These are phyloP conservation scores for Odonthalia washingtoniensis DNA, from an alignment of 31 red algal species.

Conservation along the genomic window DNA sequence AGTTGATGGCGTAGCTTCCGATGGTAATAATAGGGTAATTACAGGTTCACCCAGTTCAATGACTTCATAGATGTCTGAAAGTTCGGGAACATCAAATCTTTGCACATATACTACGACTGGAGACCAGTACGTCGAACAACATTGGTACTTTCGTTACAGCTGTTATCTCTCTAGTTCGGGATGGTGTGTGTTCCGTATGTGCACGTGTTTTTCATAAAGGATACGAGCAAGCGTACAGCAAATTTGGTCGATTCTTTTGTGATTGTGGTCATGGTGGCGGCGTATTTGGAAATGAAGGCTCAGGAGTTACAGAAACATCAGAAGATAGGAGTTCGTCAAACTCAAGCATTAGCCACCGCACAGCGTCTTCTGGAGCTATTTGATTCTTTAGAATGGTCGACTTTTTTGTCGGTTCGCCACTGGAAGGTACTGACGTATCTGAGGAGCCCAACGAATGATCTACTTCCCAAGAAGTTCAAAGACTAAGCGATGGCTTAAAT, in stretches of 20 bases:
- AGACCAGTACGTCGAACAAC: slow-evolving; percentile 87
- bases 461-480: slow-evolving; percentile 12
- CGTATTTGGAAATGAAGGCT: not conserved
- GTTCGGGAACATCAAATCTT: no score
- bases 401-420: not conserved
- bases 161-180: slow-evolving; percentile 75
- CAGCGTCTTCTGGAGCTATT: slow-evolving; percentile 69
- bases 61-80: no score
- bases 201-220: slow-evolving; percentile 86
- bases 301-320: slow-evolving; percentile 43
- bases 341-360: slow-evolving; percentile 34
- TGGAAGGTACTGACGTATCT: not conserved
- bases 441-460: not conserved
- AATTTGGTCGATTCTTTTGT: slow-evolving; percentile 94
- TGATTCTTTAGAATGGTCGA: slow-evolving; percentile 33
- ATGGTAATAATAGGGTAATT: no score
- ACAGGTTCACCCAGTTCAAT: no score
- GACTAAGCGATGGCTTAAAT: no score
- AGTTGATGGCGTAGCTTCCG: no score
- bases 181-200: slow-evolving; percentile 93
- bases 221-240: slow-evolving; percentile 84
- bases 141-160: slow-evolving; percentile 95
- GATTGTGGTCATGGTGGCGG: slow-evolving; percentile 87
- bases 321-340: slow-evolving; percentile 62
- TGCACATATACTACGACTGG: slow-evolving; percentile 93